Evolutionary conservation across 1,284 basidiomycete genomes (phyloP), one percentile per base, ranked within the genome.

Genomic region (Cutaneotrichosporon daszewskae): DNA sequence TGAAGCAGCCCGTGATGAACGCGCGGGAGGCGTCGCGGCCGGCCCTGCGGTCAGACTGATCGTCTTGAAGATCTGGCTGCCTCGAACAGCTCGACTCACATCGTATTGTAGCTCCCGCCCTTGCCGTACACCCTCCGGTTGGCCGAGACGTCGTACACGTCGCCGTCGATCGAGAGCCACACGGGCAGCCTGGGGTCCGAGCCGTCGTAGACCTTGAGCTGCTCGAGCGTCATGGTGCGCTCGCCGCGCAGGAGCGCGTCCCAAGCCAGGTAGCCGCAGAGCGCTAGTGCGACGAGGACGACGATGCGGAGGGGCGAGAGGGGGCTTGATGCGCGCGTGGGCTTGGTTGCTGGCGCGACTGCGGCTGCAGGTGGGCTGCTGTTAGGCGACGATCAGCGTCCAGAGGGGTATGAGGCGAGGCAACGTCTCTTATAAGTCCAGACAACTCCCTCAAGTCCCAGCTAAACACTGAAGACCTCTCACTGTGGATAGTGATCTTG

Each of bases 1-100:
- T 76, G 75, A 96, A 95, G 69, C 91, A 96, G 5, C 90, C 90
- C 1, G 92, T 96, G 25, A 80, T 86, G 70, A 87, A 96, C 0
- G 90, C 85, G 55, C 91, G 75, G 23, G 87, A 85, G 12, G 87
- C 89, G 66, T 96, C 91, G 43, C 77, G 72, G 9, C 91, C 91
- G 43, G 87, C 82, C 75, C 88, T 52, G 42, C 13, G 1, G 37
- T 39, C 22, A 37, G 35, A 17, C 23, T 3, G 6, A 13, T 9
- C 16, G 7, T 19, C 39, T n/a, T n/a, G 14, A 9, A 27, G 26
- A 27, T 27, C 26, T 27, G 8, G 26, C 8, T 27, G 26, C 26
- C 26, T 9, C 26, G 14, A 3, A 32, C n/a, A 18, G 22, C 14
- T 11, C 20, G 6, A 28, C 45, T 38, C 31, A 47, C 40, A 47